Evolutionary conservation across 345 rosid genomes (phyloP), one percentile per base, ranked within the genome.

Genomic region (Balakata baccata): DNA sequence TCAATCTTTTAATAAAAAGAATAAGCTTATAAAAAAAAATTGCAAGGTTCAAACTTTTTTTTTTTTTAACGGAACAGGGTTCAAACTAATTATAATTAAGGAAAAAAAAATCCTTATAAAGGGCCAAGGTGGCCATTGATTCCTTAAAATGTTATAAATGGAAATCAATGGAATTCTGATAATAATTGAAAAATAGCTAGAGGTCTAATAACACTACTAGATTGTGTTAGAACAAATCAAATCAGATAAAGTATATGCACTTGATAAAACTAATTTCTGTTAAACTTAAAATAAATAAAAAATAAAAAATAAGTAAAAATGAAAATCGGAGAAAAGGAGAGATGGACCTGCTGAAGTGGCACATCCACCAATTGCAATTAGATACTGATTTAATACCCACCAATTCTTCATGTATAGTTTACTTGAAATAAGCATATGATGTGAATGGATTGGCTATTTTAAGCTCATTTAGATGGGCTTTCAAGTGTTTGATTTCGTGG

Each of bases 401-500:
- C 78, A 45, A 47, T 59, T 64, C 56, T 59, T 74, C 61, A 57
- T 64, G 69, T 41, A 56, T 66, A 46, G 75, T 69, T 82, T 75
- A 51, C 79, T 74, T 65, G 73, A 73, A 34, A 4, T 34, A n/a
- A 37, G 46, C 12, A 11, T 43, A 39, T 70, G 83, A 74, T 69
- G 84, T 73, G 53, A 74, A 84, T 69, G 74, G 75, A 76, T 75
- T 50, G 76, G 65, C 64, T 67, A 76, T 73, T 79, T 60, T 51
- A 77, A 74, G 79, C 22, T 70, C 49, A 74, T 80, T 71, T 73
- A 74, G 74, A 73, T 77, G 81, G 63, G 81, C 75, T 73, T 67
- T 75, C 78, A 74, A 67, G 80, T 77, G 79, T 64, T 86, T 67
- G 82, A 80, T 86, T 82, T 84, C 87, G 82, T 81, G 87, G 85